Base-by-base conservation (phyloP, 768 basidiomycete genomes). In the Boletus sp. region DNA sequence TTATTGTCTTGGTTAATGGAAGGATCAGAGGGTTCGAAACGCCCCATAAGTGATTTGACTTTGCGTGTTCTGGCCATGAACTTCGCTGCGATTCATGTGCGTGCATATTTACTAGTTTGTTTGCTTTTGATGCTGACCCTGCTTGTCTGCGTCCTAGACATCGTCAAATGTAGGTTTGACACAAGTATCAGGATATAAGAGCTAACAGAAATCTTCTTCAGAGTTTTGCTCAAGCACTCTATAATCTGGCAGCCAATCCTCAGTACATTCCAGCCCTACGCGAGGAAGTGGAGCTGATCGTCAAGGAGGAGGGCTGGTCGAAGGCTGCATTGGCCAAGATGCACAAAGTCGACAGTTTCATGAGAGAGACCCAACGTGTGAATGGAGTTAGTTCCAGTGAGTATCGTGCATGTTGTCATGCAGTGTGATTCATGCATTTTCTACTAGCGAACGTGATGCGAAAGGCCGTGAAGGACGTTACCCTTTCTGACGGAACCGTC, bases 401-500 rank as follows among this genome's bases (percentile, higher is more conserved):
- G 68, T 59, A 30, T 24, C 17, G 9, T 30, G 28, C 29, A 9
- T 33, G 2, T 0, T 15, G 7, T 12, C 29, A 24, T 40, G 28
- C 9, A 35, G 3, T 1, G 30, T 4, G 29, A 17, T 45, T 39
- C n/a, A 48, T 28, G 35, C 8, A 14, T 7, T 39, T 14, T 17
- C 15, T 15, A 8, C 14, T 11, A 64, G 63, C 53, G 47, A 55
- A n/a, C 35, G 20, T 64, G 32, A 5, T 18, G 8, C 55, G 57
- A 33, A 60, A 53, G 41, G 46, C 58, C 11, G 18, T 56, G 53
- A 64, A 45, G 15, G 58, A 64, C 8, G 20, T 55, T 7, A 64
- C 56, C 1, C 66, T 78, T 49, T 71, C 75, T 0, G 74, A 77
- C 42, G 77, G 76, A 12, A 76, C 74, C 0, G 51, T 71, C 18